Evolutionary conservation across 371 early-diverging fungal species (phyloP).

Genomic region (Mucor plumbeus): DNA sequence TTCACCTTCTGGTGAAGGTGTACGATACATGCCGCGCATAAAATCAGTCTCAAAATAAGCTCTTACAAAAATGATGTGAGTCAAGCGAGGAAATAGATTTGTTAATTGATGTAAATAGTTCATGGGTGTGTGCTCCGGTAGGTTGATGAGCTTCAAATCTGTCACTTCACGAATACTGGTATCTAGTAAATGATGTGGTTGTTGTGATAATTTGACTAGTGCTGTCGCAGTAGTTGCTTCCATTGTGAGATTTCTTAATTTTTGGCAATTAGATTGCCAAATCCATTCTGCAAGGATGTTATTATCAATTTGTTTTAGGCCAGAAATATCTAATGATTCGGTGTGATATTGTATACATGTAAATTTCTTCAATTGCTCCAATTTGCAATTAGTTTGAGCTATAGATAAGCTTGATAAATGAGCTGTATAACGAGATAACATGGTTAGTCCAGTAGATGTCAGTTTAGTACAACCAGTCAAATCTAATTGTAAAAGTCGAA

Average conservation of each 20-base stretch:
- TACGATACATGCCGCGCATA: constrained; percentile 10
- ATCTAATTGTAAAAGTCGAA: constrained; percentile 34
- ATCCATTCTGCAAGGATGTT: constrained; percentile 12
- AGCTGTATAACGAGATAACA: constrained; percentile 26
- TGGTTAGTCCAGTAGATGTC: constrained; percentile 26
- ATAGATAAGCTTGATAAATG: constrained; percentile 20
- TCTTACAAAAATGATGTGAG: constrained; percentile 10
- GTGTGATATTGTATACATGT: constrained; percentile 4
- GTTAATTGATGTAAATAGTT: constrained; percentile 9
- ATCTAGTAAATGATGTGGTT: constrained; percentile 1
- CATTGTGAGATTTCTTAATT: constrained; percentile 3
- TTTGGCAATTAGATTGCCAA: not conserved
- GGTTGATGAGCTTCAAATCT: not conserved
- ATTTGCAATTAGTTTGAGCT: constrained; percentile 9
- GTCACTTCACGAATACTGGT: not conserved
- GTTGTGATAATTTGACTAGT: not conserved
- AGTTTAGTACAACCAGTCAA: constrained; percentile 35
- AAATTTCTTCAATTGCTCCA: constrained; percentile 9
- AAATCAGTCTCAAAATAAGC: constrained; percentile 24
- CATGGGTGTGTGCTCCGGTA: constrained; percentile 19
- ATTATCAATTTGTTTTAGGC: not conserved
- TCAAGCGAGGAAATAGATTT: constrained; percentile 12
- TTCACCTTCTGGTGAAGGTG: constrained; percentile 8
- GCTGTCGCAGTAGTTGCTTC: constrained; percentile 5
- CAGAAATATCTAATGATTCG: constrained; percentile 14